Conservation (phyloP, 2,329 filamentous ascomycete species). For the Diaporthe sp. region DNA sequence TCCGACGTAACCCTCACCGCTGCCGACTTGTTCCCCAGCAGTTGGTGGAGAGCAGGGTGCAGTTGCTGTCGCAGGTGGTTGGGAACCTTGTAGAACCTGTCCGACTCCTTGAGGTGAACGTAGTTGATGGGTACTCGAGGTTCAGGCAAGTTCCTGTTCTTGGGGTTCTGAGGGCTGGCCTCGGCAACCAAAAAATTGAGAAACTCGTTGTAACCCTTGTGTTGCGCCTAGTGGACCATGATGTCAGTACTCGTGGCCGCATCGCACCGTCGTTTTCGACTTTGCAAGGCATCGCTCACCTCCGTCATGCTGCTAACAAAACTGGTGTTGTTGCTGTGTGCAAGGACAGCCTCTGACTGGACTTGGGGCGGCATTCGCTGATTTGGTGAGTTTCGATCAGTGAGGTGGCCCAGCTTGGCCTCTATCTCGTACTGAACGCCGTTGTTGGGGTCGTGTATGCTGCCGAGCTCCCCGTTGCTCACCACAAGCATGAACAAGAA, state of each 20-base stretch:
- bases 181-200: slow-evolving; percentile 79
- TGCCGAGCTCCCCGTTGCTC: slow-evolving; percentile 73
- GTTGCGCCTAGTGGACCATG: slow-evolving; percentile 73
- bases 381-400: slow-evolving; percentile 79
- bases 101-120: slow-evolving; percentile 84
- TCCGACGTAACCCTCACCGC: slow-evolving; percentile 84
- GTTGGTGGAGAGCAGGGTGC: slow-evolving; percentile 73
- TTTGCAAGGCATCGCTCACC: slow-evolving; percentile 63
- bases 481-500: slow-evolving; percentile 83
- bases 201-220: slow-evolving; percentile 86
- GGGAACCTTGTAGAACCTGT: slow-evolving; percentile 86
- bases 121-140: slow-evolving; percentile 80
- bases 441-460: slow-evolving; percentile 66
- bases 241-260: not conserved
- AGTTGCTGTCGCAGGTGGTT: slow-evolving; percentile 70
- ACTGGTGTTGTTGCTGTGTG: slow-evolving; percentile 70
- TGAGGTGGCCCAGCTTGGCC: slow-evolving; percentile 88
- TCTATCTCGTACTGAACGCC: slow-evolving; percentile 88
- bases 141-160: slow-evolving; percentile 54
- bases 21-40: slow-evolving; percentile 67
- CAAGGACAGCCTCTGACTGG: slow-evolving; percentile 78
- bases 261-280: not conserved
- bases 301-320: slow-evolving; percentile 95
- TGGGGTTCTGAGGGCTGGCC: slow-evolving; percentile 68
- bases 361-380: slow-evolving; percentile 76